Evolutionary conservation across 192 early-diverging fungal genomes (phyloP).

Genomic region (Coemansia sp.): DNA sequence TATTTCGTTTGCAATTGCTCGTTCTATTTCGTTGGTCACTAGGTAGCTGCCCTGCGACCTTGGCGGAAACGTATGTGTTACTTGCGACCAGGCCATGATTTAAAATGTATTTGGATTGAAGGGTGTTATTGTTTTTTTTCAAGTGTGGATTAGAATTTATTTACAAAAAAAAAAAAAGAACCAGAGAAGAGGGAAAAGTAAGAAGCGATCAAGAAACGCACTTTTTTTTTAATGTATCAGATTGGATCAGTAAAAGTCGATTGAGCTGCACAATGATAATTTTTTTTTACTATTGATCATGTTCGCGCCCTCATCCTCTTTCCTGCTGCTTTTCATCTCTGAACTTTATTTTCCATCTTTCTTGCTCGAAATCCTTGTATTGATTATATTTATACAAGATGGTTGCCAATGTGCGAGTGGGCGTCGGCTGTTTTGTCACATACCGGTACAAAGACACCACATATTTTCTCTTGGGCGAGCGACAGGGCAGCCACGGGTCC

Average conservation of each 20-base stretch:
- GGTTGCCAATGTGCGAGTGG: conserved; percentile 8
- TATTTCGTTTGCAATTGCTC: conserved; percentile 58
- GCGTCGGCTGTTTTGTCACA: conserved; percentile 38
- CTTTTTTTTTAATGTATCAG: no score
- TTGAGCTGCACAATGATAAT: no score
- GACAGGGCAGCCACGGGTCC: conserved; percentile 17
- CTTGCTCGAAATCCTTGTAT: no score
- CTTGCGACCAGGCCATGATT: conserved; percentile 67
- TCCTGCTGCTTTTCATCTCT: no score
- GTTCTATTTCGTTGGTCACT: conserved; percentile 67
- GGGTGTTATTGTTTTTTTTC: neutral
- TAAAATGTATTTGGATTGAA: neutral
- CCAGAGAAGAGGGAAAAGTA: neutral
- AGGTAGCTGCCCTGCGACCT: conserved; percentile 74
- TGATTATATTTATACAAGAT: neutral
- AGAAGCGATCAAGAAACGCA: no score
- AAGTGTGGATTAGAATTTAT: neutral
- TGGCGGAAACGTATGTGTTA: conserved; percentile 59
- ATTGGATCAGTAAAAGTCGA: no score
- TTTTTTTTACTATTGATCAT: no score
- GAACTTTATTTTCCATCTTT: no score
- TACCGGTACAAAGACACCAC: conserved; percentile 14
- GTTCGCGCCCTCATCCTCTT: no score
- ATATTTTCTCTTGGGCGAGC: conserved; percentile 18
- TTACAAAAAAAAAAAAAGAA: conserved; percentile 5